Conservation (phyloP, 1,139 yeast species). For the Saccharomyces hybrid region DNA sequence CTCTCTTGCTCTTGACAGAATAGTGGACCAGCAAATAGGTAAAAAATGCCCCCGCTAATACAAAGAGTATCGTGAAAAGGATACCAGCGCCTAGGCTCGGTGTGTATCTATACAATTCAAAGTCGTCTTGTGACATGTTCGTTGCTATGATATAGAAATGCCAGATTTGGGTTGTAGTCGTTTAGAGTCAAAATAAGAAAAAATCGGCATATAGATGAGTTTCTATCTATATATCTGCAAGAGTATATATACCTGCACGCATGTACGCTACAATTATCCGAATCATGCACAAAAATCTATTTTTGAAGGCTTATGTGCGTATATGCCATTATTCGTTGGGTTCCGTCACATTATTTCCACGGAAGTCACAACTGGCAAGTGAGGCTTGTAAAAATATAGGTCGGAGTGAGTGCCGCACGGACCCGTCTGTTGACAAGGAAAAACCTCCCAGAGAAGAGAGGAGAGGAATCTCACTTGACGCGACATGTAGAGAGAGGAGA, state of each 20-base stretch:
- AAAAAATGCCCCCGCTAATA: background rate
- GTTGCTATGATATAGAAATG: background rate
- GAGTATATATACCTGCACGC: background rate
- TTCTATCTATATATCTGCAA: background rate
- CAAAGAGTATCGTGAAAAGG: background rate
- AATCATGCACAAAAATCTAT: no score
- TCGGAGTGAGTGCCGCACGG: background rate
- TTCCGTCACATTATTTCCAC: background rate
- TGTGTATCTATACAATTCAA: background rate
- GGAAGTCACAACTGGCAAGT: background rate
- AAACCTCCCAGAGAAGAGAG: no score
- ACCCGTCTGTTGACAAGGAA: background rate
- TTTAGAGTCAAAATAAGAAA: background rate
- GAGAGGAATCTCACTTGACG: background rate
- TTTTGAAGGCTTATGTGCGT: no score
- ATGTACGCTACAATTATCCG: no score
- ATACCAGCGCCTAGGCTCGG: background rate
- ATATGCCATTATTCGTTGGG: background rate
- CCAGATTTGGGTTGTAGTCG: background rate
- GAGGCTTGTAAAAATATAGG: background rate
- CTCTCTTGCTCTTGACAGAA: background rate
- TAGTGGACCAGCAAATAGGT: background rate
- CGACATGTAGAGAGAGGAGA: background rate
- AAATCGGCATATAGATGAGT: no score
- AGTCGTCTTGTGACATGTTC: background rate